Evolutionary conservation across 768 basidiomycete species (phyloP), one percentile per base, ranked within the genome.

Genomic region (Tulasnella calospora): DNA sequence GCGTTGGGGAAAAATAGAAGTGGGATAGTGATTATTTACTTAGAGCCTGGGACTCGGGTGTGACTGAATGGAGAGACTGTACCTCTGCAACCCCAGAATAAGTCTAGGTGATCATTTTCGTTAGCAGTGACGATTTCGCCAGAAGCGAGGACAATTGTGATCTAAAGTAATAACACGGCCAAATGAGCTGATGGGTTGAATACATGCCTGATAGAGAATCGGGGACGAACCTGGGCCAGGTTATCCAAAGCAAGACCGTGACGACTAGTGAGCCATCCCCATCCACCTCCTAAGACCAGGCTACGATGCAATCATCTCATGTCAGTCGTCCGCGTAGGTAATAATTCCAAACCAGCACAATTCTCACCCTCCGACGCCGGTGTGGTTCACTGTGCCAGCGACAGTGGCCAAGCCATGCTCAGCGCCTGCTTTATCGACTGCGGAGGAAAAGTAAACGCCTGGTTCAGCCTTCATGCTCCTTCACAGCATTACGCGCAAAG

Each of bases 261-360:
- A 30, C 81, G 80, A 35, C 81, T 84, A 55, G 84, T 86, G 12
- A 90, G 85, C 85, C 84, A 89, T n/a, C 89, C 89, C 78, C 86
- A 89, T 2, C 89, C 89, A 19, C 89, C 89, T 47, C 89, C 89
- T 17, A 90, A 83, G 19, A 84, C 84, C 6, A 89, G 85, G 3
- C 88, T 55, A 67, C 13, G 30, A n/a, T 55, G 5, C 15, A 23
- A 72, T 10, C 33, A 40, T 33, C 23, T n/a, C 19, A 10, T 23
- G 36, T 40, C 19, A 72, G 71, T 36, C 13, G 41, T 10, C 1
- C 44, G 21, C 13, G 15, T 30, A 2, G 30, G 17, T 41, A 23
- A n/a, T 1, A 21, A 71, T 9, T 69, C 67, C 71, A 44, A 21
- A 61, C 5, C 15, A 71, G n/a, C 33, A 41, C 38, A 1, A 23